Conservation (phyloP, 495 filamentous ascomycete genomes). For the Penicillium mononematosum region DNA sequence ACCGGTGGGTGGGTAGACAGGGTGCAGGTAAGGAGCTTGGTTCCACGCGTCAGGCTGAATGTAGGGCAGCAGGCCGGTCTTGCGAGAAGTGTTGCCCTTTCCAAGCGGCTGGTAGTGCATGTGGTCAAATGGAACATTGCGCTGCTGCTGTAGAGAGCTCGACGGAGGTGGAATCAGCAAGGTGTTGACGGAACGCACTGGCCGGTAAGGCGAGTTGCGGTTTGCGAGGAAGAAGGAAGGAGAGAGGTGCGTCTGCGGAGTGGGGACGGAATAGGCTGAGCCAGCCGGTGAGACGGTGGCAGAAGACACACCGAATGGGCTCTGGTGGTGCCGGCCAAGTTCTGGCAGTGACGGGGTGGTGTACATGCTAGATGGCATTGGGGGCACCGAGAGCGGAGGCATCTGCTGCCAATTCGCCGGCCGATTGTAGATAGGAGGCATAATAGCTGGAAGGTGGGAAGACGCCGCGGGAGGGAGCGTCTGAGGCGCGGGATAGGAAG, state of each 20-base stretch:
- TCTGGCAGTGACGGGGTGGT: constrained; percentile 55
- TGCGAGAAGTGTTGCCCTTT: constrained; percentile 68
- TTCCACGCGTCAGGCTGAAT: constrained; percentile 49
- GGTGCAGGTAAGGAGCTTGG: constrained; percentile 34
- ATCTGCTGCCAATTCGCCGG: constrained; percentile 48
- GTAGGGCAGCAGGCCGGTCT: constrained; percentile 82
- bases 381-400: constrained; percentile 42
- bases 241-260: constrained; percentile 56
- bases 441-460: constrained; percentile 54
- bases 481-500: constrained; percentile 37
- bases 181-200: constrained; percentile 83
- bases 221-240: constrained; percentile 62
- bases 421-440: constrained; percentile 62
- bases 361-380: constrained; percentile 37
- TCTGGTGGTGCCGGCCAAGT: constrained; percentile 41
- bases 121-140: constrained; percentile 63
- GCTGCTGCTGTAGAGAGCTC: constrained; percentile 70
- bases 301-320: constrained; percentile 39
- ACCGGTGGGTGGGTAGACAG: constrained; percentile 40
- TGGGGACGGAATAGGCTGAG: constrained; percentile 44
- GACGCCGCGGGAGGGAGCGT: constrained; percentile 49
- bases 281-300: constrained; percentile 41
- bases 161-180: constrained; percentile 86
- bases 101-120: constrained; percentile 96
- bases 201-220: constrained; percentile 84